phyloP scores from a whole-genome alignment of 2,329 filamentous ascomycete species.

The Nemania abortiva region DNA sequence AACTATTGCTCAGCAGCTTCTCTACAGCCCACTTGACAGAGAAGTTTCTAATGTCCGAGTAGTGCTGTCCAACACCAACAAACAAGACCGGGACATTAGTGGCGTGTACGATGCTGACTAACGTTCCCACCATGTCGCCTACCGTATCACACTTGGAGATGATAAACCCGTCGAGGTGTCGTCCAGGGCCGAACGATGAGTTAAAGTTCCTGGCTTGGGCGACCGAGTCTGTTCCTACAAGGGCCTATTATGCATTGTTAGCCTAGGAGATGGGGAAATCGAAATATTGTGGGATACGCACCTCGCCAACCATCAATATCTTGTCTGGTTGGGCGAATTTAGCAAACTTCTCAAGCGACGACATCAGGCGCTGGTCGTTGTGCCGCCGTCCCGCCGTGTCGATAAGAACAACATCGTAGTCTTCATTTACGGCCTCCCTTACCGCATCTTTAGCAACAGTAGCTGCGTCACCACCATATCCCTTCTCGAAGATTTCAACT shows the following conservation, averaged over 20 bases:
- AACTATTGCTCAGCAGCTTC: slow-evolving; percentile 69
- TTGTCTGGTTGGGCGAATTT: slow-evolving; percentile 97
- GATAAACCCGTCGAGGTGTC: slow-evolving; percentile 93
- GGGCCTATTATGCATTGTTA: slow-evolving; percentile 64
- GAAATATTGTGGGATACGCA: slow-evolving; percentile 40
- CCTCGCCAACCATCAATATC: slow-evolving; percentile 93
- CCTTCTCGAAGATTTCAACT: slow-evolving; percentile 95
- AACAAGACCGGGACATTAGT: slow-evolving; percentile 97
- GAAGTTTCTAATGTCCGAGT: slow-evolving; percentile 75
- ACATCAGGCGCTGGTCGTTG: slow-evolving; percentile 97
- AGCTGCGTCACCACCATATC: slow-evolving; percentile 97
- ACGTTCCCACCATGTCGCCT: slow-evolving; percentile 96
- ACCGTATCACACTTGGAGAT: slow-evolving; percentile 99
- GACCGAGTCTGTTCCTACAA: slow-evolving; percentile 95
- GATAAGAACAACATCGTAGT: slow-evolving; percentile 94
- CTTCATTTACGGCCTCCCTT: slow-evolving; percentile 77
- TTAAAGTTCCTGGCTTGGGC: slow-evolving; percentile 98
- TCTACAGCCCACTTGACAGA: slow-evolving; percentile 78
- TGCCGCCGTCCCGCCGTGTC: slow-evolving; percentile 95
- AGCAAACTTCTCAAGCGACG: slow-evolving; percentile 94
- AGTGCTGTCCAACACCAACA: slow-evolving; percentile 79
- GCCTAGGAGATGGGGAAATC: slow-evolving; percentile 3
- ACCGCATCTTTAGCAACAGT: slow-evolving; percentile 96
- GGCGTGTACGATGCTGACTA: slow-evolving; percentile 97
- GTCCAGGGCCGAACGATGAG: slow-evolving; percentile 83